A percentile compares a stretch with the other conserved stretches of the same genome.
Conservation (phyloP, 257 asterid species). For the Lavandula angustifolia region DNA sequence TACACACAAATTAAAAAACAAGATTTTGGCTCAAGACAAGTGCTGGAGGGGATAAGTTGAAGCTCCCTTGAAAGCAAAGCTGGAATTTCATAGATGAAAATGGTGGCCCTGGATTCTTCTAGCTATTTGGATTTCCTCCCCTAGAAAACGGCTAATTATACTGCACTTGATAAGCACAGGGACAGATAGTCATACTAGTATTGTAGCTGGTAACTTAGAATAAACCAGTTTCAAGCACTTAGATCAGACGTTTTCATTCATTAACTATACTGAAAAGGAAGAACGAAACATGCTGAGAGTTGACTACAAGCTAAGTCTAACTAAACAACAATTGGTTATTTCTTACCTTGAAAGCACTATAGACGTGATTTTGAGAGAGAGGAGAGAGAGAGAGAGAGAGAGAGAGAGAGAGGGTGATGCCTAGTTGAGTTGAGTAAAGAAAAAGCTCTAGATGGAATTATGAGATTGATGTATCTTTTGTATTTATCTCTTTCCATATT, state of each 20-base stretch:
- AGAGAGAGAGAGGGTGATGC: too few relatives aligned
- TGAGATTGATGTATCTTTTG: too few relatives aligned
- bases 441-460: too few relatives aligned
- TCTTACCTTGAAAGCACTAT: conserved; percentile 27
- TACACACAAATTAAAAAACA: not conserved
- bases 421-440: too few relatives aligned
- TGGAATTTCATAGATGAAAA: not conserved
- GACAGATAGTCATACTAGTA: too few relatives aligned
- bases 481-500: too few relatives aligned
- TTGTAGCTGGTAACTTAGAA: too few relatives aligned
- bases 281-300: conserved; percentile 5
- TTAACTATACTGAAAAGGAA: conserved; percentile 4
- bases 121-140: not conserved
- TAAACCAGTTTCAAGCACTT: too few relatives aligned
- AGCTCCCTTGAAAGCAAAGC: conserved; percentile 45
- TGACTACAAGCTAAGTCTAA: conserved; percentile 26
- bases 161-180: too few relatives aligned
- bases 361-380: not conserved
- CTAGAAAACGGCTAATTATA: too few relatives aligned
- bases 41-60: conserved; percentile 28
- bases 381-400: too few relatives aligned
- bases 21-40: conserved; percentile 10
- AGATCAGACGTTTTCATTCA: not conserved
- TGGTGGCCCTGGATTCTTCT: too few relatives aligned
- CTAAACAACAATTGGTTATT: conserved; percentile 3